Conservation (phyloP, 208 protist species). For the Leishmania gerbilli region DNA sequence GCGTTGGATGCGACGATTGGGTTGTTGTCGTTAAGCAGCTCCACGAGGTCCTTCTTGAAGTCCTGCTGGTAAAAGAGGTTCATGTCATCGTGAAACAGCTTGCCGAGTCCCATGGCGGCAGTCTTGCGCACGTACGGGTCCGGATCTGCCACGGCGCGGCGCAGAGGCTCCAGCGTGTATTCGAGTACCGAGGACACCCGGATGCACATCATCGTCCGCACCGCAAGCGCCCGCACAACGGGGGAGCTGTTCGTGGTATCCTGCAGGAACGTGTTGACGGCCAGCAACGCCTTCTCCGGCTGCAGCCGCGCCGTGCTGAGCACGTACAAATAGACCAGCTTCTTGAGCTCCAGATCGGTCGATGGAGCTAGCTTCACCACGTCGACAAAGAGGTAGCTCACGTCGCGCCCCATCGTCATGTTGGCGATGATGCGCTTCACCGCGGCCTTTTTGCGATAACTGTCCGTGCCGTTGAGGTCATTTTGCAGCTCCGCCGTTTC, state of each 20-base stretch:
- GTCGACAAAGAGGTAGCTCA: slow-evolving; percentile 95
- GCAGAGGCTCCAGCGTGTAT: slow-evolving; percentile 98
- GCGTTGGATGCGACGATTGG: slow-evolving; percentile 98
- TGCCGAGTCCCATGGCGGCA: slow-evolving; percentile 98
- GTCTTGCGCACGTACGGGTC: slow-evolving; percentile 99
- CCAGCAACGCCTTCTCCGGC: slow-evolving; percentile 98
- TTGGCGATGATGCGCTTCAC: slow-evolving; percentile 99
- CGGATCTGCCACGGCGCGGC: slow-evolving; percentile 86
- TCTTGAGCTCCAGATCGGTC: slow-evolving; percentile 99
- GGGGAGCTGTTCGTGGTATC: slow-evolving; percentile 95
- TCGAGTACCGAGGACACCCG: slow-evolving; percentile 97
- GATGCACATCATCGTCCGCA: slow-evolving; percentile 99
- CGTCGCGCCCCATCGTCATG: slow-evolving; percentile 99
- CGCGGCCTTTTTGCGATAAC: slow-evolving; percentile 93
- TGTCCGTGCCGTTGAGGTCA: slow-evolving; percentile 91
- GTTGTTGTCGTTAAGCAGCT: slow-evolving; percentile 96
- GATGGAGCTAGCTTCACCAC: slow-evolving; percentile 99
- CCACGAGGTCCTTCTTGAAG: slow-evolving; percentile 87
- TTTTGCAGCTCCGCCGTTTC: slow-evolving; percentile 93
- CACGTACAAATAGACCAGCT: slow-evolving; percentile 99
- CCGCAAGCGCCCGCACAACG: slow-evolving; percentile 98
- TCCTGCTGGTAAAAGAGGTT: slow-evolving; percentile 95
- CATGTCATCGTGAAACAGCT: slow-evolving; percentile 98
- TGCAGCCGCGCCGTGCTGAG: slow-evolving; percentile 99
- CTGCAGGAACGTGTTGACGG: slow-evolving; percentile 98